Base-by-base conservation (phyloP, 495 filamentous ascomycete genomes). In the Podospora didyma region DNA sequence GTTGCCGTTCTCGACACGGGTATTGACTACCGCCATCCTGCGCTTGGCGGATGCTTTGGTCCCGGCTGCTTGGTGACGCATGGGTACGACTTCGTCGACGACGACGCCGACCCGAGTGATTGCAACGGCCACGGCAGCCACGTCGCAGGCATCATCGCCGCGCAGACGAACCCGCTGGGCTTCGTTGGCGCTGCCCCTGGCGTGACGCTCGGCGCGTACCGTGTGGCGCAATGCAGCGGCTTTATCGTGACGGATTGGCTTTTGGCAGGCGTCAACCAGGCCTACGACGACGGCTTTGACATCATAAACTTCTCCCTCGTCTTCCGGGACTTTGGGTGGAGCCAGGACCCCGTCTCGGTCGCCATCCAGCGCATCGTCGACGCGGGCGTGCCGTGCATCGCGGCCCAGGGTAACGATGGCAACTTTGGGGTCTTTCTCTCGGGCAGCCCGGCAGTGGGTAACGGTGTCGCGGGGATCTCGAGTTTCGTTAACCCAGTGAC, bases 281-380 rank as follows among this genome's bases (percentile, higher is more conserved):
- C 79, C 16, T 81, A 72, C 50, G 73, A 81, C 47, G 77, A 73
- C 41, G 77, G 77, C 12, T 73, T 73, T 11, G 75, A 82, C 53
- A 73, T 82, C 58, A 82, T 82, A 57, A 77, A 76, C 42, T 73
- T 75, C 11, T 80, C 77, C 7, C 73, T 80, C 34, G 78, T 75
- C 17, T 69, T 69, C 1, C 64, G 73, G 22, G 26, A 31, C 9
- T 72, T 64, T 0, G 78, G 76, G 5, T 81, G 77, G 76, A 69
- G 68, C 1, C 75, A 80, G 56, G 73, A 77, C 46, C 71, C 75
- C 6, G 76, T 73, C 72, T 64, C 75, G 10, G 69, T 70, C 17
- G 74, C 69, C 7, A 73, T 75, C 16, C 72, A 70, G 37, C 70
- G 75, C 23, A 79, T 80, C 53, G 77, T 78, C 7, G 68, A 75